Percentiles rank a stretch among this genome's conserved stretches.
Evolutionary conservation across 345 rosid genomes (phyloP).

Genomic region (Luvunga scandens): DNA sequence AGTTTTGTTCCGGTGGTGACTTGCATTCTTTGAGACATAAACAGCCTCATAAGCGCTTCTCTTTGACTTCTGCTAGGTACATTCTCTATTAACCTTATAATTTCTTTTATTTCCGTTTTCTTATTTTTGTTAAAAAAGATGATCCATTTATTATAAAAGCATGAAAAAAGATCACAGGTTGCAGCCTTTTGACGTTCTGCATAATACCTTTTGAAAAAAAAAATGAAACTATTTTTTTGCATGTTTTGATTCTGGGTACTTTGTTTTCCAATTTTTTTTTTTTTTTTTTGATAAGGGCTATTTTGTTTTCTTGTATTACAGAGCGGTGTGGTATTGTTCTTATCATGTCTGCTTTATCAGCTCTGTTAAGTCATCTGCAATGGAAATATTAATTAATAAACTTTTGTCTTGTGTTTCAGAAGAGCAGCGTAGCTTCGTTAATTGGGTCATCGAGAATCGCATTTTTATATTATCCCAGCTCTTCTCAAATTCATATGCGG

Average conservation of each 20-base stretch:
- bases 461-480: conserved; percentile 7
- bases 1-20: conserved; percentile 93
- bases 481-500: conserved; percentile 1
- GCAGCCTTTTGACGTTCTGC: conserved; percentile 15
- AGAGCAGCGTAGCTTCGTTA: not conserved
- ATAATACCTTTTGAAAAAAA: not conserved
- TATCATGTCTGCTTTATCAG: conserved; percentile 36
- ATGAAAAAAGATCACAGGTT: conserved; percentile 8
- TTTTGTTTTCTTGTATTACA: conserved; percentile 37
- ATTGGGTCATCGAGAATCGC: conserved; percentile 1
- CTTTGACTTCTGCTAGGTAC: conserved; percentile 75
- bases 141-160: not conserved
- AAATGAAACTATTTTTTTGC: conserved; percentile 13
- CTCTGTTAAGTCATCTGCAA: conserved; percentile 19
- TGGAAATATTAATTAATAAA: not conserved
- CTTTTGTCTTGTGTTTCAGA: too few relatives aligned
- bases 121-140: not conserved
- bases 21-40: conserved; percentile 74
- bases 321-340: conserved; percentile 30
- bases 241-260: conserved; percentile 36
- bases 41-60: conserved; percentile 60
- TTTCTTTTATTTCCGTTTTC: not conserved
- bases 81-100: too few relatives aligned
- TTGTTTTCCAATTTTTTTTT: conserved; percentile 24
- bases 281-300: conserved; percentile 26